A percentile compares a stretch with the other conserved stretches of the same genome.
These are phyloP conservation scores for Cutaneotrichosporon dermatis DNA, from an alignment of 1,284 basidiomycete species.

Conservation along the genomic window DNA sequence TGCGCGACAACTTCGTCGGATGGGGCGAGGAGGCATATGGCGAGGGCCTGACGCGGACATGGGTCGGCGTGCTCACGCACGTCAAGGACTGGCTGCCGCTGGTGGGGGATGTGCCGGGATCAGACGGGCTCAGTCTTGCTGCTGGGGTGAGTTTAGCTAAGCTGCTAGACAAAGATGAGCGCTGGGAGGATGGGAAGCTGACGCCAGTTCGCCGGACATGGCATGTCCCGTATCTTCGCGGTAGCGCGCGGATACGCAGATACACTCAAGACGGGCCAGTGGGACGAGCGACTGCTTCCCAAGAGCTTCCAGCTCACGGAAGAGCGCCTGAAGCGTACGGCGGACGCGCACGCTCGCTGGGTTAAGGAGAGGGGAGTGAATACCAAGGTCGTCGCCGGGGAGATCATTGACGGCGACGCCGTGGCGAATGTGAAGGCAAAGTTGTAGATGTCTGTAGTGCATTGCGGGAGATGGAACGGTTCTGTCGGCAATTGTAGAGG, in stretches of 20 bases:
- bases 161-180: no score
- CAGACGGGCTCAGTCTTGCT: conserved; percentile 21
- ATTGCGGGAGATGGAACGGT: no score
- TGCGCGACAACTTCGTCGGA: conserved; percentile 17
- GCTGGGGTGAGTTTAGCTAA: conserved; percentile 11
- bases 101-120: conserved; percentile 28
- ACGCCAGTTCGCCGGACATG: conserved; percentile 16
- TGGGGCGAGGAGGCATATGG: conserved; percentile 26
- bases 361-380: not conserved
- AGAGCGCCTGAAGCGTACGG: conserved; percentile 19
- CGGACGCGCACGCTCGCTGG: not conserved
- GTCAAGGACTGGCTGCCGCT: conserved; percentile 28
- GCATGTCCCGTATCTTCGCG: conserved; percentile 30
- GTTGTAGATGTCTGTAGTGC: not conserved
- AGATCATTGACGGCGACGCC: not conserved
- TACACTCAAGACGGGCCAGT: conserved; percentile 19
- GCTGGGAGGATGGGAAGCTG: not conserved
- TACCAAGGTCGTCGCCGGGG: not conserved
- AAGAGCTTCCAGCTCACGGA: conserved; percentile 21
- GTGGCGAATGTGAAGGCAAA: not conserved
- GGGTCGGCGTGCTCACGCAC: conserved; percentile 26
- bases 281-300: conserved; percentile 23
- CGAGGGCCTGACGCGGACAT: conserved; percentile 26
- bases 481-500: no score
- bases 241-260: conserved; percentile 19